Evolutionary conservation across 305 asterid genomes (phyloP).

Genomic region (Fraxinus nigra): DNA sequence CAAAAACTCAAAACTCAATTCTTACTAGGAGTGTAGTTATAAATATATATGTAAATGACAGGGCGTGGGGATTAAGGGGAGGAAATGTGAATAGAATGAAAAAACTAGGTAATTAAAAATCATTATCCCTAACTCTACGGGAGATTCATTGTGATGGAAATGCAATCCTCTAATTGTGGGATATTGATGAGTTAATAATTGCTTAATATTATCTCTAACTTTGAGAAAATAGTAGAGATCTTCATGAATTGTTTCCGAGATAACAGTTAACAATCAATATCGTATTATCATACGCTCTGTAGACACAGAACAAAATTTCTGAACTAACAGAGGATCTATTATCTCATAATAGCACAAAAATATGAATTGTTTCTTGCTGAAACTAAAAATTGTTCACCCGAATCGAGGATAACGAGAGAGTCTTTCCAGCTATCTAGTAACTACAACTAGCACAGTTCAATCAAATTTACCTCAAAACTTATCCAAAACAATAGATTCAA

Average conservation of each 20-base stretch:
- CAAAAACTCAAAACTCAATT: not conserved
- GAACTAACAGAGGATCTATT: not conserved
- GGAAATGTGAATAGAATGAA: not conserved
- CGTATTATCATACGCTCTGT: not conserved
- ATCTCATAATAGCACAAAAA: not conserved
- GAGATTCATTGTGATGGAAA: not conserved
- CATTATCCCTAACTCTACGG: not conserved
- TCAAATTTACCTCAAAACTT: not conserved
- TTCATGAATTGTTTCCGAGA: not conserved
- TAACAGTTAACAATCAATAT: not conserved
- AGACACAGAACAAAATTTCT: not conserved
- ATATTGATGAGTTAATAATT: not conserved
- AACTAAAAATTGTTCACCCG: not conserved
- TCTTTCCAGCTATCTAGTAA: not conserved
- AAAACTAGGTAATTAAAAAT: not conserved
- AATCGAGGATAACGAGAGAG: not conserved
- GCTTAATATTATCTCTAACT: not conserved
- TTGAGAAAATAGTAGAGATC: not conserved
- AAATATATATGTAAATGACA: not conserved
- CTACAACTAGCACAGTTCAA: not conserved
- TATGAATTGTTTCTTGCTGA: not conserved
- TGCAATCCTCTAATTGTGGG: not conserved
- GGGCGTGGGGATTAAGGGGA: not conserved
- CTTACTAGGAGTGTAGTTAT: not conserved
- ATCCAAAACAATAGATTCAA: not conserved